These are phyloP conservation scores for Hebeloma cylindrosporum DNA, from an alignment of 768 basidiomycete genomes.

Conservation along the genomic window DNA sequence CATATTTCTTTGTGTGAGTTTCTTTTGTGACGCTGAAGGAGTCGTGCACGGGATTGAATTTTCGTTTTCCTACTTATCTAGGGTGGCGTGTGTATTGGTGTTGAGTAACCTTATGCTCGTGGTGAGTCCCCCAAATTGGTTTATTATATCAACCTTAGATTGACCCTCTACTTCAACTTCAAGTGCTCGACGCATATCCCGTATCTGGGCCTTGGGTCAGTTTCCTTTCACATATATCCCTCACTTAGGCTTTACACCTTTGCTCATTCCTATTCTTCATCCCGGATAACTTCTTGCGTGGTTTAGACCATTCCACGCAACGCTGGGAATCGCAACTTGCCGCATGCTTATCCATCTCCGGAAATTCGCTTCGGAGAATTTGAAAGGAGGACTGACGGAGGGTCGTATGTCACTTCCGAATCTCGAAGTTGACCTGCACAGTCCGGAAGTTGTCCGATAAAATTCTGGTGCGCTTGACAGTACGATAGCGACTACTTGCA, in stretches of 20 bases:
- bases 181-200: conserved; percentile 45
- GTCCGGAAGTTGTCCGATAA: no score
- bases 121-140: conserved; percentile 20
- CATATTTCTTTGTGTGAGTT: conserved; percentile 44
- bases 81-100: conserved; percentile 38
- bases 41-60: neutral
- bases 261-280: no score
- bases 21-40: conserved; percentile 3
- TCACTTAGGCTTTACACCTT: neutral
- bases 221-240: neutral
- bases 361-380: conserved; percentile 31
- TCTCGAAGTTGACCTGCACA: no score
- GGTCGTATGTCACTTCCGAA: no score
- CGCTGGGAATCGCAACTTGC: conserved; percentile 45
- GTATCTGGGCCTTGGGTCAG: conserved; percentile 49
- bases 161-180: neutral
- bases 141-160: neutral
- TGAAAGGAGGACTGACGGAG: conserved; percentile 11
- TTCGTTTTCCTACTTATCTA: no score
- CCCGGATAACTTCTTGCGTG: no score
- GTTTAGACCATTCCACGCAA: conserved; percentile 47
- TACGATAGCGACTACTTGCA: no score
- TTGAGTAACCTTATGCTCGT: conserved; percentile 51
- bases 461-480: no score
- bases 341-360: conserved; percentile 47